phyloP scores from a whole-genome alignment of 78 protist species.

The Dictyostelium purpureum region DNA sequence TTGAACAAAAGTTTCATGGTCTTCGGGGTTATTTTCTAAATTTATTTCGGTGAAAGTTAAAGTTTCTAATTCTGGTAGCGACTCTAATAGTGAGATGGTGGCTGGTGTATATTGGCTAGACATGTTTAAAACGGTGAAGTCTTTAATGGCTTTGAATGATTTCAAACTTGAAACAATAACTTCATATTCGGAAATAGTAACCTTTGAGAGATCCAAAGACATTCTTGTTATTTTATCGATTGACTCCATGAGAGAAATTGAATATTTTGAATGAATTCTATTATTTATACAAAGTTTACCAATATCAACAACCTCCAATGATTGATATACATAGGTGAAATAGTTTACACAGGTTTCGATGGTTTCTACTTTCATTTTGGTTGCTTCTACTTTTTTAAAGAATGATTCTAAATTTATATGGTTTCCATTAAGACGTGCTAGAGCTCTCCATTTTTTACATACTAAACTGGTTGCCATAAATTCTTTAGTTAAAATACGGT shows the following conservation, averaged over 20 bases:
- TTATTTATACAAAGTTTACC: conserved; percentile 15
- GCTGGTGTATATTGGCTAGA: neutral
- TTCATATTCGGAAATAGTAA: neutral
- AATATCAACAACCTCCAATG: conserved; percentile 26
- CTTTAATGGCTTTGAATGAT: neutral
- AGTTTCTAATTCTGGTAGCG: neutral
- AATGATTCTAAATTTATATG: conserved; percentile 4
- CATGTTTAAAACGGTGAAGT: neutral
- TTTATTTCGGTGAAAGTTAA: neutral
- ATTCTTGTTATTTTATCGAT: neutral
- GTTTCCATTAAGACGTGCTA: conserved; percentile 34
- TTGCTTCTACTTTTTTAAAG: neutral
- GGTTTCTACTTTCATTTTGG: conserved; percentile 22
- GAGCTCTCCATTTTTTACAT: conserved; percentile 30
- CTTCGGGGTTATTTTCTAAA: neutral
- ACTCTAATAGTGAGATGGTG: neutral
- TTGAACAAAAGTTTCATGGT: neutral
- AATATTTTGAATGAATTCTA: neutral
- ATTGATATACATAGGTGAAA: conserved; percentile 13
- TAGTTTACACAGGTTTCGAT: conserved; percentile 37
- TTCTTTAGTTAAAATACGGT: neutral
- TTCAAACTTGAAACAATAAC: neutral
- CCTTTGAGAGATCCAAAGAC: conserved; percentile 5
- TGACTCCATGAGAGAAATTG: neutral
- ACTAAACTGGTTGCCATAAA: conserved; percentile 6